Percentiles rank a stretch among this genome's conserved stretches.
Evolutionary conservation across 2,329 filamentous ascomycete species (phyloP).

Genomic region (Fusarium metavorans): DNA sequence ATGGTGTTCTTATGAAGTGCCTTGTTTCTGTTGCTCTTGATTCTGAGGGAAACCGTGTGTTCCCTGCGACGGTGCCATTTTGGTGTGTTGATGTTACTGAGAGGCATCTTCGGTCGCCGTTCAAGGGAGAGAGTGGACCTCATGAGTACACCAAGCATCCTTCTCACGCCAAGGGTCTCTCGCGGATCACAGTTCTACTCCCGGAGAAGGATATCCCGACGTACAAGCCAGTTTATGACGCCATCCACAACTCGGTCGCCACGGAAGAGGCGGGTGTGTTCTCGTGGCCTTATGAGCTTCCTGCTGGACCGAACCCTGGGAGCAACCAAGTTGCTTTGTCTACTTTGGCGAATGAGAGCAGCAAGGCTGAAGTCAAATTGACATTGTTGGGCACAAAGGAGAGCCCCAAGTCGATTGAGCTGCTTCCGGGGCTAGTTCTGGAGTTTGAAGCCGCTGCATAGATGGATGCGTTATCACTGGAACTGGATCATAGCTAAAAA

Average conservation of each 20-base stretch:
- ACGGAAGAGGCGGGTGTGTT: background rate
- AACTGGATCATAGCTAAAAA: background rate
- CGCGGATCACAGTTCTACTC: constrained; percentile 55
- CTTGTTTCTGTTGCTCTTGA: constrained; percentile 61
- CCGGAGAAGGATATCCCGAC: constrained; percentile 31
- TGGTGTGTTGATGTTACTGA: constrained; percentile 74
- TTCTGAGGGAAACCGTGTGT: constrained; percentile 37
- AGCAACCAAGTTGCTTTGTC: constrained; percentile 29
- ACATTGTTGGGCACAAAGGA: constrained; percentile 38
- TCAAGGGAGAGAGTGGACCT: constrained; percentile 32
- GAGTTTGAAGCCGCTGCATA: constrained; percentile 34
- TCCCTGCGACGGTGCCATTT: constrained; percentile 69
- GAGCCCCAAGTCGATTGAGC: constrained; percentile 38
- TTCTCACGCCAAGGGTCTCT: constrained; percentile 63
- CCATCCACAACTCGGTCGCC: constrained; percentile 38
- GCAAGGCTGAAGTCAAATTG: constrained; percentile 33
- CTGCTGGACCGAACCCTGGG: constrained; percentile 28
- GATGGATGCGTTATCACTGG: background rate
- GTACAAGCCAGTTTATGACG: constrained; percentile 44
- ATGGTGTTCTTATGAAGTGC: constrained; percentile 71
- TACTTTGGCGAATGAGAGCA: background rate
- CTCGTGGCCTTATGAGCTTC: constrained; percentile 36
- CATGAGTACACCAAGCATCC: constrained; percentile 57
- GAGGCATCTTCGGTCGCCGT: constrained; percentile 67
- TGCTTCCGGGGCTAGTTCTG: constrained; percentile 38